phyloP scores from a whole-genome alignment of 2,329 filamentous ascomycete species.

The Arthrobotrys pseudoclavata region DNA sequence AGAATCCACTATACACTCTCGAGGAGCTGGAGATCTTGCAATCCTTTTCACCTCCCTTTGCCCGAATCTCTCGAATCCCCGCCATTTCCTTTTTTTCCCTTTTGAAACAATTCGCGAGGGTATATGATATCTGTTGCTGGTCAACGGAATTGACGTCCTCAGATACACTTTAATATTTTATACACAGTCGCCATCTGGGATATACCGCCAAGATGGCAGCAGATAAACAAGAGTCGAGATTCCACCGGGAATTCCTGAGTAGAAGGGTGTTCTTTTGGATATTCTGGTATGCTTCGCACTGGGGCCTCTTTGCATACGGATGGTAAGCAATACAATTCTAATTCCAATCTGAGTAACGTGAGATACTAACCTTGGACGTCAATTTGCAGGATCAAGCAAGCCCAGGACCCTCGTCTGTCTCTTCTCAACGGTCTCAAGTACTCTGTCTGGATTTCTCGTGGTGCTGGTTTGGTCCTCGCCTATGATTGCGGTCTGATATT shows the following conservation, averaged over 20 bases:
- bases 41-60: slow-evolving; percentile 23
- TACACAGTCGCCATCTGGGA: slow-evolving; percentile 12
- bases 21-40: slow-evolving; percentile 53
- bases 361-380: slow-evolving; percentile 8
- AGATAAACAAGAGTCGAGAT: slow-evolving; percentile 64
- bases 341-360: neutral
- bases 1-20: slow-evolving; percentile 41
- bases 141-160: slow-evolving; percentile 61
- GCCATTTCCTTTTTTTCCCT: slow-evolving; percentile 40
- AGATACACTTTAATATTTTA: slow-evolving; percentile 36
- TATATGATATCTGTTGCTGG: slow-evolving; percentile 63
- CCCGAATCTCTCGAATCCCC: slow-evolving; percentile 42
- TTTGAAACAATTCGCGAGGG: slow-evolving; percentile 8
- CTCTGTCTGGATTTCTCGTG: slow-evolving; percentile 96
- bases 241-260: slow-evolving; percentile 77
- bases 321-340: slow-evolving; percentile 74
- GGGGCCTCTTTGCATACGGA: slow-evolving; percentile 83
- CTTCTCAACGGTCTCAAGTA: slow-evolving; percentile 83
- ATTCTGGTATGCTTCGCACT: slow-evolving; percentile 84
- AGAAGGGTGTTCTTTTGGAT: slow-evolving; percentile 83
- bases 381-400: slow-evolving; percentile 80
- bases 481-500: slow-evolving; percentile 90
- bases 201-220: slow-evolving; percentile 66
- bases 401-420: slow-evolving; percentile 75
- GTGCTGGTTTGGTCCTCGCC: slow-evolving; percentile 86